Percentiles rank a stretch among this genome's conserved stretches.
These are phyloP conservation scores for Gnomoniopsis sp. DNA, from an alignment of 2,329 filamentous ascomycete species.

Conservation along the genomic window DNA sequence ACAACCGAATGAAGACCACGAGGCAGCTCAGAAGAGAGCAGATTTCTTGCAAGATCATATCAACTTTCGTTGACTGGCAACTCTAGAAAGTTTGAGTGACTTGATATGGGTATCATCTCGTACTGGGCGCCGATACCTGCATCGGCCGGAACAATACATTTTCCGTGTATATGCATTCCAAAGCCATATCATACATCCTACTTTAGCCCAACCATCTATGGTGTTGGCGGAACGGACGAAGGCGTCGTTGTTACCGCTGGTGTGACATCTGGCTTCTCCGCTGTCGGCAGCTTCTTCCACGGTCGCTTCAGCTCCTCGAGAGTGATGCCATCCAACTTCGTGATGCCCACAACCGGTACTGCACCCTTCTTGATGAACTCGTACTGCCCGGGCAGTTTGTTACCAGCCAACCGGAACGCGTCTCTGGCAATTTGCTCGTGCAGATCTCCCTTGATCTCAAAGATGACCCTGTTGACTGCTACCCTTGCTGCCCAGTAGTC, in stretches of 20 bases:
- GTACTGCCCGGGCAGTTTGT: slow-evolving; percentile 88
- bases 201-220: slow-evolving; percentile 24
- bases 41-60: too few relatives aligned
- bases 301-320: slow-evolving; percentile 80
- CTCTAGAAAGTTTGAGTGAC: too few relatives aligned
- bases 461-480: slow-evolving; percentile 84
- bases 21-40: too few relatives aligned
- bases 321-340: slow-evolving; percentile 78
- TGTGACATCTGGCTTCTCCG: slow-evolving; percentile 31
- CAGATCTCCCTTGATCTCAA: slow-evolving; percentile 86
- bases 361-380: slow-evolving; percentile 95
- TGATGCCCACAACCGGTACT: slow-evolving; percentile 84
- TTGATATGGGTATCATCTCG: too few relatives aligned
- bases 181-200: slow-evolving; percentile 18
- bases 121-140: too few relatives aligned
- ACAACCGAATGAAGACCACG: too few relatives aligned
- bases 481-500: slow-evolving; percentile 94
- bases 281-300: slow-evolving; percentile 60
- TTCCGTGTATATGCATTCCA: slow-evolving; percentile 3
- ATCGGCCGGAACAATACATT: background rate
- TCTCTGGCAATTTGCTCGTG: slow-evolving; percentile 95
- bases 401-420: slow-evolving; percentile 88
- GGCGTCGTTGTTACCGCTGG: slow-evolving; percentile 28
- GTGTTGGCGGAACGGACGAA: slow-evolving; percentile 30
- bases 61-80: too few relatives aligned